Percentiles rank a stretch among this genome's conserved stretches.
Conservation (phyloP, 495 filamentous ascomycete genomes). For the Pyrenula aspistea region DNA sequence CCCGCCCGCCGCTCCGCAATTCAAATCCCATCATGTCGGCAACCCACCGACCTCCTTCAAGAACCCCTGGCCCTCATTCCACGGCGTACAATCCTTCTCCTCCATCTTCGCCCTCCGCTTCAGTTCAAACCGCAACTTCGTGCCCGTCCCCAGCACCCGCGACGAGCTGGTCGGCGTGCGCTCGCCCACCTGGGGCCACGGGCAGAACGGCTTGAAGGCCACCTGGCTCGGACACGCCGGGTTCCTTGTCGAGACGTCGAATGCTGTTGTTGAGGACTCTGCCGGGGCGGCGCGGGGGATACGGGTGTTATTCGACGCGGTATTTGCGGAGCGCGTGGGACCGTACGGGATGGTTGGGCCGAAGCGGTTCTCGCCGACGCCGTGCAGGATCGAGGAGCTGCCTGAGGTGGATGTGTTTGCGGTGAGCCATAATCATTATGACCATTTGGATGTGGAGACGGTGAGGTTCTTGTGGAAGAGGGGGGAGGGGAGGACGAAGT, state of each 20-base stretch:
- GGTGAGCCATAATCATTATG: constrained; percentile 41
- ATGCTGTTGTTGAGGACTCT: constrained; percentile 4
- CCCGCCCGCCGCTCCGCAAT: neutral
- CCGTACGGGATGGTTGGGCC: constrained; percentile 34
- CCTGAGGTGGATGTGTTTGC: constrained; percentile 36
- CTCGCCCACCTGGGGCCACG: constrained; percentile 19
- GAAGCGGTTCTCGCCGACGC: constrained; percentile 34
- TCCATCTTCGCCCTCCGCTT: constrained; percentile 11
- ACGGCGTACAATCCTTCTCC: constrained; percentile 12
- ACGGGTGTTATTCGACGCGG: constrained; percentile 37
- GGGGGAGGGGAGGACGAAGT: constrained; percentile 20
- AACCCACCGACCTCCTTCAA: constrained; percentile 24
- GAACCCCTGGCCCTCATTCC: constrained; percentile 43
- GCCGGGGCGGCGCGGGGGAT: constrained; percentile 16
- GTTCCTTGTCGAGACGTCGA: constrained; percentile 29
- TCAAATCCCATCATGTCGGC: constrained; percentile 6
- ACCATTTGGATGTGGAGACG: constrained; percentile 34
- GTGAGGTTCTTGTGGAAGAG: constrained; percentile 21
- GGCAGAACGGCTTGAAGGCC: constrained; percentile 18
- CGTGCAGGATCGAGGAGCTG: constrained; percentile 31
- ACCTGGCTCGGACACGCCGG: constrained; percentile 45
- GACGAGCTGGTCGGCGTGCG: constrained; percentile 18
- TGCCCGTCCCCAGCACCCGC: constrained; percentile 19
- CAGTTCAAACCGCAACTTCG: constrained; percentile 13
- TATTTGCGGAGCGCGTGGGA: constrained; percentile 37